Conservation (phyloP, 495 filamentous ascomycete species). For the Podospora anserina region DNA sequence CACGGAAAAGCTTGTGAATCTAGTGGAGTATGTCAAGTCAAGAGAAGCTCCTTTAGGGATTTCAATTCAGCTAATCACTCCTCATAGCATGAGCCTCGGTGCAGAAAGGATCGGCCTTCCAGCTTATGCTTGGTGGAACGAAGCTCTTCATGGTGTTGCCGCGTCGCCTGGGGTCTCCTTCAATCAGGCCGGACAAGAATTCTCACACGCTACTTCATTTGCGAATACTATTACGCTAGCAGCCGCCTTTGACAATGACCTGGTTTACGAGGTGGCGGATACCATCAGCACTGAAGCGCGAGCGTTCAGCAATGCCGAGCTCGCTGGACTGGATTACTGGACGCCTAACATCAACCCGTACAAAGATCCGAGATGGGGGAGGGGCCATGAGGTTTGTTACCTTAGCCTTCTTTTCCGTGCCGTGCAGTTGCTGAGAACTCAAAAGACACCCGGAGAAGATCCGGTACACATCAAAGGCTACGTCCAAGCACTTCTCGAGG, state of each 20-base stretch:
- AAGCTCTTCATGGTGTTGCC: conserved; percentile 51
- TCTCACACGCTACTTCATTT: conserved; percentile 49
- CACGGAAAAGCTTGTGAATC: conserved; percentile 2
- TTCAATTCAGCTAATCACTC: not conserved
- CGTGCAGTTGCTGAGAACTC: not conserved
- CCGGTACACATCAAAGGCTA: conserved; percentile 39
- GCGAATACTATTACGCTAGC: conserved; percentile 43
- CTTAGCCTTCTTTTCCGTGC: not conserved
- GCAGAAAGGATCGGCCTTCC: conserved; percentile 11
- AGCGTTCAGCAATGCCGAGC: conserved; percentile 62
- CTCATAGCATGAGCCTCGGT: conserved; percentile 8
- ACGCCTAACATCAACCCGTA: conserved; percentile 70
- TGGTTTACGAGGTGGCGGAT: conserved; percentile 41
- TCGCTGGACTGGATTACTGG: conserved; percentile 59
- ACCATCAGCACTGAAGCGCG: conserved; percentile 60
- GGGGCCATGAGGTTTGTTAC: conserved; percentile 17
- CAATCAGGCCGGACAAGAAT: conserved; percentile 26
- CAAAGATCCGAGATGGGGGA: conserved; percentile 47
- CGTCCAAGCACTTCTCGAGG: conserved; percentile 35
- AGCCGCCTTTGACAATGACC: conserved; percentile 48
- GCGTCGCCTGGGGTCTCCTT: conserved; percentile 23
- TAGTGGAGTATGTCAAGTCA: conserved; percentile 2
- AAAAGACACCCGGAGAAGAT: conserved; percentile 40
- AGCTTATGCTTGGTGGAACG: conserved; percentile 52
- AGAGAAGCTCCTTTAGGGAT: not conserved